A percentile compares a stretch with the other conserved stretches of the same genome.
These are phyloP conservation scores for Barnettozyma californica DNA, from an alignment of 805 yeast genomes.

Conservation along the genomic window DNA sequence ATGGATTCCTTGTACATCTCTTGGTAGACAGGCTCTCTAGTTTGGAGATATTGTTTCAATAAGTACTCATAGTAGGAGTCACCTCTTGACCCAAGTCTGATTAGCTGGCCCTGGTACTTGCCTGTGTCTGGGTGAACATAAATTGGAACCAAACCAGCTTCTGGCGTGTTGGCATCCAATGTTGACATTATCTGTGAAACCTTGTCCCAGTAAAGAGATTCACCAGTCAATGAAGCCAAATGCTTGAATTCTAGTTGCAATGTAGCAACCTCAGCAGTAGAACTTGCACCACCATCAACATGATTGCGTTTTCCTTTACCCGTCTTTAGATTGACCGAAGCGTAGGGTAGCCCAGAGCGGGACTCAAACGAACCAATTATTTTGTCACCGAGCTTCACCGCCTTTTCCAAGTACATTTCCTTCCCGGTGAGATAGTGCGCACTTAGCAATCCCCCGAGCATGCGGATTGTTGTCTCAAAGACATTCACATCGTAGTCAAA, in stretches of 20 bases:
- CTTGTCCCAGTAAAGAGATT: conserved; percentile 67
- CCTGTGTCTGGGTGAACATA: conserved; percentile 74
- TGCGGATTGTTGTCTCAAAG: conserved; percentile 91
- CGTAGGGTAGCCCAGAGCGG: conserved; percentile 66
- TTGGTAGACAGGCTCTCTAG: conserved; percentile 57
- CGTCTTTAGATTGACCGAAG: conserved; percentile 67
- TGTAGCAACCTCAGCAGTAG: conserved; percentile 88
- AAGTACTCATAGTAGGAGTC: conserved; percentile 91
- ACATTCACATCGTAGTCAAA: conserved; percentile 73
- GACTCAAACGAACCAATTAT: conserved; percentile 65
- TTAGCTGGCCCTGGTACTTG: conserved; percentile 52
- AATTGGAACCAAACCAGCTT: conserved; percentile 80
- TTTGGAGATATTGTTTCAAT: conserved; percentile 79
- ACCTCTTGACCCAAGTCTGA: conserved; percentile 86
- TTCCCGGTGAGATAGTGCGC: conserved; percentile 70
- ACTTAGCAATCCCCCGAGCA: conserved; percentile 89
- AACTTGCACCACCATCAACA: conserved; percentile 70
- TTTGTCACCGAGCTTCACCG: conserved; percentile 72
- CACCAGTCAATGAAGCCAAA: conserved; percentile 75
- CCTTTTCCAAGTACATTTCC: conserved; percentile 69
- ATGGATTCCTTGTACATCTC: conserved; percentile 75
- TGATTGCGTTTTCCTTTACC: conserved; percentile 57
- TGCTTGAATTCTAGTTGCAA: conserved; percentile 85
- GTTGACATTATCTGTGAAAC: conserved; percentile 70
- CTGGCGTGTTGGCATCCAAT: conserved; percentile 57